Evolutionary conservation across 2,329 filamentous ascomycete species (phyloP), one percentile per base, ranked within the genome.

Genomic region (Penicillium brasilianum): DNA sequence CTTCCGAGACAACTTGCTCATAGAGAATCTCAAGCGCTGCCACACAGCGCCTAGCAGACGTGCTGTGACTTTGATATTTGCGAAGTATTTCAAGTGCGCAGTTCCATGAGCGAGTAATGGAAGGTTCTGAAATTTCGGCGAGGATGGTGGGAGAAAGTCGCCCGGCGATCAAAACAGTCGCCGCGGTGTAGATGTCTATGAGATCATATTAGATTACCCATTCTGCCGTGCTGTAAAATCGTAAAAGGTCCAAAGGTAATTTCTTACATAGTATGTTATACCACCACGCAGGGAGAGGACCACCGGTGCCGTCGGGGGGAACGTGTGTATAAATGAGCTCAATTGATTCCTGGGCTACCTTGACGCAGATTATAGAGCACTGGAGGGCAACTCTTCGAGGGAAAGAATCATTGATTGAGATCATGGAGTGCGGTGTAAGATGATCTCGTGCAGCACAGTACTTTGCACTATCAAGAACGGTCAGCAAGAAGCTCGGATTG

Each of bases 291-390:
- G 75, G 74, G 39, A 76, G 62, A 0, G 69, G 71, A 0, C 73
- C 74, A 2, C 68, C 62, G 0, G 69, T 70, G 1, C 69, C 70
- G 36, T 75, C 69, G 1, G 63, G 41, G 1, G 73, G 72, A 3
- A 73, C 66, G 25, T 74, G 71, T 8, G 59, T 65, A 39, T 73
- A 61, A 11, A 77, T 74, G 10, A 74, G 54, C 30, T 72, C 64
- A 25, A 77, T 75, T 1, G 71, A 66, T 58, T 76, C 73, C 34
- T 72, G 73, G 0, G 75, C 74, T 0, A 70, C 68, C 37, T 71
- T 73, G 44, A 77, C 71, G 55, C 74, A 77, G 9, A 77, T 71
- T n/a, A 71, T 64, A 2, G 75, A 74, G 64, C 75, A 77, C 37
- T 76, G 73, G 3, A 72, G 58, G 1, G 73, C 72, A n/a, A 75